Evolutionary conservation across 1,139 yeast species (phyloP).

Genomic region (Zygosaccharomyces pseudobailii): DNA sequence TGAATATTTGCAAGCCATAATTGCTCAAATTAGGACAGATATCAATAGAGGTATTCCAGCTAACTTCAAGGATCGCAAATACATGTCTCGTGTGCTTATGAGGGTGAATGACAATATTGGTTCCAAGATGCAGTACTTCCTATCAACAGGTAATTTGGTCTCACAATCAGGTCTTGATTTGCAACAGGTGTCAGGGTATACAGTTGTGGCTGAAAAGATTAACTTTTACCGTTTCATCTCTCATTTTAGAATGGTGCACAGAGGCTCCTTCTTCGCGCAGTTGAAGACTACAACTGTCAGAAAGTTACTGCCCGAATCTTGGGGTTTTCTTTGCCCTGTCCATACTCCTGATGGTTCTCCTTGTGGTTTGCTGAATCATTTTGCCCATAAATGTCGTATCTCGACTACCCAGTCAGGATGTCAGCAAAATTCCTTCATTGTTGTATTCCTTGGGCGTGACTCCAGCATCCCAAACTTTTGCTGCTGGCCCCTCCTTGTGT

Average conservation of each 20-base stretch:
- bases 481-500: constrained; percentile 83
- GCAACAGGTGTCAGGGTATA: constrained; percentile 97
- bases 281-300: constrained; percentile 96
- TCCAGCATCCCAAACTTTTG: constrained; percentile 63
- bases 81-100: constrained; percentile 71
- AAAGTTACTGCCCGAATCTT: constrained; percentile 91
- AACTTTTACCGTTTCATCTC: constrained; percentile 94
- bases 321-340: constrained; percentile 99
- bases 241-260: constrained; percentile 98
- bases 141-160: constrained; percentile 95
- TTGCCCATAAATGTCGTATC: constrained; percentile 89
- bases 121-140: constrained; percentile 85
- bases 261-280: constrained; percentile 99
- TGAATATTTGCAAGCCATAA: constrained; percentile 75
- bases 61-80: constrained; percentile 77
- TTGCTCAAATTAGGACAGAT: constrained; percentile 72
- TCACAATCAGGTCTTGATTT: constrained; percentile 96
- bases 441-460: constrained; percentile 76
- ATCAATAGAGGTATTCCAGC: constrained; percentile 77
- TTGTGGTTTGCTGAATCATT: constrained; percentile 95
- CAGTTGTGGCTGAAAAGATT: constrained; percentile 97
- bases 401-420: constrained; percentile 75
- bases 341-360: constrained; percentile 99
- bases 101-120: constrained; percentile 93
- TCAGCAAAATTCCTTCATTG: constrained; percentile 60